Base-by-base conservation (phyloP, 1,139 yeast species). In the Candida sanyaensis region DNA sequence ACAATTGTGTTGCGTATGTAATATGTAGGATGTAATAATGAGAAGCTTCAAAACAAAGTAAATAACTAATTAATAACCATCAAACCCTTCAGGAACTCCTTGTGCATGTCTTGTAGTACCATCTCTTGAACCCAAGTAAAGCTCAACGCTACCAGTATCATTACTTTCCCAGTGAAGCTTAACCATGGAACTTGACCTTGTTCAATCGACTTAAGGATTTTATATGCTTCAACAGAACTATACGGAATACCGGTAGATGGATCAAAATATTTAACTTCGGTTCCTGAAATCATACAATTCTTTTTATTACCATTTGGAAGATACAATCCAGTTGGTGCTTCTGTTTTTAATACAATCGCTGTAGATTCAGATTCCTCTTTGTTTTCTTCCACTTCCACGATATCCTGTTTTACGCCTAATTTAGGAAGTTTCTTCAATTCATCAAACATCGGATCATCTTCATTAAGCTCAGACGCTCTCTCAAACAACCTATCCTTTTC, bases 71-170 rank as follows among this genome's bases (percentile, higher is more conserved):
- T 12, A 33, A 37, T 47, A 59, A 33, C 54, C 59, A 44, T 64
- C 78, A 66, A 90, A 90, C 3, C 96, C 96, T 45, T 84, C 86
- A 0, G 98, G 98, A 4, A 91, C 97, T 4, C 96, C 97, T 52
- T 79, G 78, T 0, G 97, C 97, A 55, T 85, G 92, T 41, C 80
- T 71, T 10, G 57, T 55, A 38, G 69, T 71, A 10, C 78, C 76
- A 37, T 77, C 77, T 50, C 86, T 73, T 12, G 80, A 71, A 30
- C 83, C 83, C 37, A 86, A 78, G 58, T 86, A 86, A 10, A 75
- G 53, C 52, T 74, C 78, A 1, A 80, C 77, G 0, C 91, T 88
- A 12, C 95, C 95, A 44, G 81, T 75, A 39, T 85, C 75, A 47
- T 73, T 73, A 33, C 59, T 58, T 5, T 68, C 70, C 59, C 61